Evolutionary conservation across 1,139 yeast species (phyloP).

Genomic region (Debaryomyces udenii): DNA sequence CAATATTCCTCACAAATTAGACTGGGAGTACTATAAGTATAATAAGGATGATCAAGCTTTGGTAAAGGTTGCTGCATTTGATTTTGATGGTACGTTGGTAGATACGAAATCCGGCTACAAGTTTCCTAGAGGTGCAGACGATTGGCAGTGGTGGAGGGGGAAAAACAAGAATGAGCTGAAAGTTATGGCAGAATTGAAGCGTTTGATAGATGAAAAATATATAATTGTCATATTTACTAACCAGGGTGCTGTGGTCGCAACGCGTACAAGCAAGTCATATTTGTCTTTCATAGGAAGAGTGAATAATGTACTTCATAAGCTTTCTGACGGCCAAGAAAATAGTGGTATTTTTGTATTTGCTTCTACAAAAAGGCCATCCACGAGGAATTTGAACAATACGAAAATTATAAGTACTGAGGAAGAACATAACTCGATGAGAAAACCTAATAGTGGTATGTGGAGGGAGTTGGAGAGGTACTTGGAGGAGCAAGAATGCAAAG

Average conservation of each 20-base stretch:
- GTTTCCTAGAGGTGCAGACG: constrained; percentile 58
- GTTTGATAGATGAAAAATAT: constrained; percentile 28
- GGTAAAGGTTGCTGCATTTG: constrained; percentile 68
- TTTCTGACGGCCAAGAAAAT: constrained; percentile 15
- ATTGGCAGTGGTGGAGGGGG: constrained; percentile 68
- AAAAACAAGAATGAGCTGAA: constrained; percentile 15
- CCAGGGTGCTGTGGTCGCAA: constrained; percentile 68
- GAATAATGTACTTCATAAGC: constrained; percentile 34
- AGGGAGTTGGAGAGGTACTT: constrained; percentile 46
- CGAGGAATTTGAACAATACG: constrained; percentile 17
- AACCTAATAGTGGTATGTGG: constrained; percentile 81
- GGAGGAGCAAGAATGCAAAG: constrained; percentile 16
- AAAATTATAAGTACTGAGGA: constrained; percentile 32
- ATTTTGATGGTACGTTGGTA: constrained; percentile 74
- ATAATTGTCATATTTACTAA: constrained; percentile 77
- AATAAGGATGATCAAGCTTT: constrained; percentile 2
- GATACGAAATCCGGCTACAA: constrained; percentile 58
- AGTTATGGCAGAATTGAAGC: constrained; percentile 32
- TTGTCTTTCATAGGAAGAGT: constrained; percentile 49
- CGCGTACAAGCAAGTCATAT: constrained; percentile 52
- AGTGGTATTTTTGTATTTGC: constrained; percentile 61
- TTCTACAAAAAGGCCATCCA: constrained; percentile 55
- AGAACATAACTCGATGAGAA: constrained; percentile 54
- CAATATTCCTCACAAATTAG: constrained; percentile 28
- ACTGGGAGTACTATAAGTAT: constrained; percentile 6